Percentiles rank a stretch among this genome's conserved stretches.
Evolutionary conservation across 768 basidiomycete species (phyloP).

Genomic region (Boletellus sp.): DNA sequence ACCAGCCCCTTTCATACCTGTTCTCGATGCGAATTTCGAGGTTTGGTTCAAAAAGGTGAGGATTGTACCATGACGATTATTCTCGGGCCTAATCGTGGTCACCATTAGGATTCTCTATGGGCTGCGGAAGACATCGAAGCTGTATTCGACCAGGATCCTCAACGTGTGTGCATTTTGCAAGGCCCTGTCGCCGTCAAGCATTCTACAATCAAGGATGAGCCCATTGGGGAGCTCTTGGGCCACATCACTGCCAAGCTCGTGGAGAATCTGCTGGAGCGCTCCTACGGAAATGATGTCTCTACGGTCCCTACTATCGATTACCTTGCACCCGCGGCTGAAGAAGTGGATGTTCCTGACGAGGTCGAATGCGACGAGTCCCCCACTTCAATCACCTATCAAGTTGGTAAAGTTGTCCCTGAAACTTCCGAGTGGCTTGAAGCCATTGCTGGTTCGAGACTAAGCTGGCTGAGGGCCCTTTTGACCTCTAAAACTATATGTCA

Average conservation of each 20-base stretch:
- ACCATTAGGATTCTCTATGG: slow-evolving; percentile 86
- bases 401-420: slow-evolving; percentile 56
- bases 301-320: slow-evolving; percentile 83
- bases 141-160: slow-evolving; percentile 97
- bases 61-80: background rate
- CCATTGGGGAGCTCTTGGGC: slow-evolving; percentile 88
- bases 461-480: slow-evolving; percentile 85
- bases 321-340: slow-evolving; percentile 54
- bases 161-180: slow-evolving; percentile 96
- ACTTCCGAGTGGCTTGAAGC: slow-evolving; percentile 75
- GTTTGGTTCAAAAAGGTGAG: slow-evolving; percentile 99
- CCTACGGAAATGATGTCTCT: slow-evolving; percentile 71
- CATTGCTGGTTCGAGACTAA: slow-evolving; percentile 76
- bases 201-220: slow-evolving; percentile 85
- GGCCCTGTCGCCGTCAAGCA: slow-evolving; percentile 94
- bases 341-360: slow-evolving; percentile 36
- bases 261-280: slow-evolving; percentile 70
- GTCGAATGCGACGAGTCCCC: slow-evolving; percentile 42
- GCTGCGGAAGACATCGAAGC: slow-evolving; percentile 97
- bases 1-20: slow-evolving; percentile 96
- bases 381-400: slow-evolving; percentile 45
- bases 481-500: slow-evolving; percentile 82
- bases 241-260: slow-evolving; percentile 79
- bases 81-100: slow-evolving; percentile 9
- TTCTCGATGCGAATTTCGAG: slow-evolving; percentile 88